phyloP scores from a whole-genome alignment of 306 rosid genomes.

The Luffa aegyptiaca region DNA sequence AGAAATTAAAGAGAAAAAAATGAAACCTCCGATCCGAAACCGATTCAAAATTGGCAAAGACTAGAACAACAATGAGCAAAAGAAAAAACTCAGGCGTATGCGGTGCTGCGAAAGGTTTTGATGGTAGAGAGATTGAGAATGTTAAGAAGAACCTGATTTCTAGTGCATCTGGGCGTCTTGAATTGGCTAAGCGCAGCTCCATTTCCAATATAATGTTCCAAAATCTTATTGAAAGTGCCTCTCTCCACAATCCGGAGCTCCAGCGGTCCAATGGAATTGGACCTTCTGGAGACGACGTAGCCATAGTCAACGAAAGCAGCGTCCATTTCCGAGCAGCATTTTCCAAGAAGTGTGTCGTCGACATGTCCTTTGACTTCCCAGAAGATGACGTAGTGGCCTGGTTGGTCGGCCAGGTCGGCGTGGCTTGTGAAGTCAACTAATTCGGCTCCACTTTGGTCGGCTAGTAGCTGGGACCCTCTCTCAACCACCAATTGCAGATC shows the following conservation, averaged over 20 bases:
- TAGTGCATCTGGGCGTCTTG: conserved; percentile 91
- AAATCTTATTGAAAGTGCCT: conserved; percentile 66
- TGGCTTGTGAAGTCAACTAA: conserved; percentile 76
- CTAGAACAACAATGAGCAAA: background rate
- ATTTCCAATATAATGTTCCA: conserved; percentile 52
- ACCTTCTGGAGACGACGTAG: conserved; percentile 65
- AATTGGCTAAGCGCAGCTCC: conserved; percentile 77
- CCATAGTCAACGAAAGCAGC: conserved; percentile 65
- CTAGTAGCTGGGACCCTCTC: conserved; percentile 40
- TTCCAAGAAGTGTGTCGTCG: conserved; percentile 31
- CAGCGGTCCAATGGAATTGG: conserved; percentile 62
- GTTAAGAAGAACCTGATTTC: conserved; percentile 29
- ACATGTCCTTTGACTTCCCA: conserved; percentile 85
- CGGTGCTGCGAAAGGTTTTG: conserved; percentile 43
- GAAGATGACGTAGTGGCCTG: conserved; percentile 67
- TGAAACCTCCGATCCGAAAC: background rate
- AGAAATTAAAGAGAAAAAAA: background rate
- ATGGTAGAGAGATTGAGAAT: conserved; percentile 42
- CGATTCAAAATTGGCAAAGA: background rate
- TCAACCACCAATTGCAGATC: conserved; percentile 87
- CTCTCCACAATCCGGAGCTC: conserved; percentile 59
- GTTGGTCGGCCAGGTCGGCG: conserved; percentile 34
- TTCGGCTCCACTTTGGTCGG: conserved; percentile 33
- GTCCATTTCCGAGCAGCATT: conserved; percentile 75
- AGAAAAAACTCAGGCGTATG: conserved; percentile 15